Percentiles rank a stretch among this genome's conserved stretches.
Conservation (phyloP, 1,284 basidiomycete species). For the Ganoderma lucidum region DNA sequence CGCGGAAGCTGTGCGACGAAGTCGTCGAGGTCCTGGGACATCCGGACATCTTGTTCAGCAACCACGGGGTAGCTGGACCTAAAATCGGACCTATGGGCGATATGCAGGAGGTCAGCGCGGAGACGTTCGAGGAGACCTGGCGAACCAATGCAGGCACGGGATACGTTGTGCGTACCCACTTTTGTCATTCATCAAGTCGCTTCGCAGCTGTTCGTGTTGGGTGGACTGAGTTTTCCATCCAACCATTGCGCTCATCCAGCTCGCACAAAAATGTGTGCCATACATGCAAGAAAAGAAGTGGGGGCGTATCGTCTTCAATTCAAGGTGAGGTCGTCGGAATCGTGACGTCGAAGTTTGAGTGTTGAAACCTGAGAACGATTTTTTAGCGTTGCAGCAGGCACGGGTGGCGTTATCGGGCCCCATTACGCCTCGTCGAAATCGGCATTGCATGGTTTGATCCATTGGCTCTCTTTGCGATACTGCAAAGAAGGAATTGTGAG, state of each 20-base stretch:
- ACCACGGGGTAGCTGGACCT: conserved; percentile 53
- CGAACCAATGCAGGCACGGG: conserved; percentile 55
- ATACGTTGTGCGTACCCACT: conserved; percentile 46
- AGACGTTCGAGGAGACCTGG: conserved; percentile 59
- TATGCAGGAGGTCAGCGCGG: conserved; percentile 52
- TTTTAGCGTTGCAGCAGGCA: conserved; percentile 47
- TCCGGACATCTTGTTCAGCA: conserved; percentile 60
- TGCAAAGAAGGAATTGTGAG: conserved; percentile 61
- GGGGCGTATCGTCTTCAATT: conserved; percentile 59
- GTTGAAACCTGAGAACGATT: neutral
- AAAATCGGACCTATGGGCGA: conserved; percentile 55
- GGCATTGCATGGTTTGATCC: conserved; percentile 60
- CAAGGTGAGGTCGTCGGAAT: conserved; percentile 44
- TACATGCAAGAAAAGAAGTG: conserved; percentile 58
- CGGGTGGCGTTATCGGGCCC: conserved; percentile 61
- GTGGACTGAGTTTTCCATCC: neutral
- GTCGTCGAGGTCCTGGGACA: conserved; percentile 55
- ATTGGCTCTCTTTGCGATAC: conserved; percentile 61
- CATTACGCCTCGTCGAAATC: conserved; percentile 66
- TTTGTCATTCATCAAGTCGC: neutral
- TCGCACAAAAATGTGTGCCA: conserved; percentile 59
- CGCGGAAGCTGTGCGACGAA: conserved; percentile 50
- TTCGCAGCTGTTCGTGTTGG: neutral
- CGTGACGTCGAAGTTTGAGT: neutral
- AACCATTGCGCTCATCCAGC: conserved; percentile 37